These are phyloP conservation scores for Plasmodium relictum DNA, from an alignment of 169 alveolate species.

Conservation along the genomic window DNA sequence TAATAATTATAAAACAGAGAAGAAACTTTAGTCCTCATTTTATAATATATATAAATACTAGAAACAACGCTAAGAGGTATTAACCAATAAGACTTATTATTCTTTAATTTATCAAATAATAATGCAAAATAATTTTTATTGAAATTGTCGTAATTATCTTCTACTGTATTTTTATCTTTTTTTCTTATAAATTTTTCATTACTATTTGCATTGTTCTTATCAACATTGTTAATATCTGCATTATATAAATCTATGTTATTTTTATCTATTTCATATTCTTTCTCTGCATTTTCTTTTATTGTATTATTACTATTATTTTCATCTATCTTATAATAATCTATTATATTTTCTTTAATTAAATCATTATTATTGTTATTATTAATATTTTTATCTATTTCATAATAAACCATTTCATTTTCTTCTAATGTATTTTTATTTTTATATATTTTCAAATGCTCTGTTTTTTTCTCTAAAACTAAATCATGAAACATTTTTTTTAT, in stretches of 20 bases:
- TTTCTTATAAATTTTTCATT: background rate
- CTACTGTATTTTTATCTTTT: background rate
- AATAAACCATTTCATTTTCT: background rate
- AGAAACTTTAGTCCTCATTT: constrained; percentile 12
- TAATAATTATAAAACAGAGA: constrained; percentile 8
- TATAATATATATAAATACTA: constrained; percentile 38
- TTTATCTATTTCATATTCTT: background rate
- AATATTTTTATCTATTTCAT: background rate
- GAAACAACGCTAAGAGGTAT: constrained; percentile 46
- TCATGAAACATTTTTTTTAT: constrained; percentile 43
- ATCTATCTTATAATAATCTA: background rate
- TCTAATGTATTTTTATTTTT: background rate
- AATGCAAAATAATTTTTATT: constrained; percentile 10
- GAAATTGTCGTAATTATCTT: background rate
- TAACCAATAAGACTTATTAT: constrained; percentile 53
- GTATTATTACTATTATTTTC: background rate
- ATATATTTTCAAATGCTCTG: background rate
- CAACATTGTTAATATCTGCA: background rate
- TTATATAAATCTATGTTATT: background rate
- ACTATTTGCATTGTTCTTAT: background rate
- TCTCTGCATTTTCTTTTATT: background rate
- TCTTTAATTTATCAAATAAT: constrained; percentile 9
- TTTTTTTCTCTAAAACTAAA: constrained; percentile 18
- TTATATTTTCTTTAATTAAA: background rate
- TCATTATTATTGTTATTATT: background rate